Percentiles rank a stretch among this genome's conserved stretches.
These are phyloP conservation scores for Macrophomina phaseolina DNA, from an alignment of 2,329 filamentous ascomycete species.

Conservation along the genomic window DNA sequence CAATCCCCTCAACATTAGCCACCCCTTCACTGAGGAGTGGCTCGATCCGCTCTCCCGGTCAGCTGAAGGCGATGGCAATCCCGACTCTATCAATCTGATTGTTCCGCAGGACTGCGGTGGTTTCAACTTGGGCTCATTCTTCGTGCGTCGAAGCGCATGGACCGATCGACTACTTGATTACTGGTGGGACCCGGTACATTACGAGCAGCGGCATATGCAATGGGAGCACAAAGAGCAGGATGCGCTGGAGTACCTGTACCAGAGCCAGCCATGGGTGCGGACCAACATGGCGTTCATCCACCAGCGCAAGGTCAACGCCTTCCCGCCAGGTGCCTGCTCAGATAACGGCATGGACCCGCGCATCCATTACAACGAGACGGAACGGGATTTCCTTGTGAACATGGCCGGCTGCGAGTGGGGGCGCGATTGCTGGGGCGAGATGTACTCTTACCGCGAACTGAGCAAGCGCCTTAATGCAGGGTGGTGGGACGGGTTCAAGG, in stretches of 20 bases:
- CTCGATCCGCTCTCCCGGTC: conserved; percentile 78
- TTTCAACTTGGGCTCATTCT: conserved; percentile 97
- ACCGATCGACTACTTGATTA: conserved; percentile 89
- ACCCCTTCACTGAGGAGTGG: conserved; percentile 75
- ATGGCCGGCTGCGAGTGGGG: conserved; percentile 99
- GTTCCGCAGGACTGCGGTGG: conserved; percentile 93
- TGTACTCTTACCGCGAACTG: conserved; percentile 92
- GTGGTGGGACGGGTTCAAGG: conserved; percentile 24
- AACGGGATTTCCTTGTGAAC: conserved; percentile 93
- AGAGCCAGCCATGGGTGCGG: conserved; percentile 89
- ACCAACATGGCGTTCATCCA: conserved; percentile 87
- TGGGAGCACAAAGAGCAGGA: conserved; percentile 99
- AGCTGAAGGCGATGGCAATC: conserved; percentile 74
- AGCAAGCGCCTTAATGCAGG: conserved; percentile 89
- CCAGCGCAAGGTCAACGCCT: conserved; percentile 92
- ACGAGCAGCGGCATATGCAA: conserved; percentile 98
- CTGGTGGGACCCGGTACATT: conserved; percentile 98
- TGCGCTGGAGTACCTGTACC: conserved; percentile 89
- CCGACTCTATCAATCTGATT: conserved; percentile 82
- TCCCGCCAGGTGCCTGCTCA: conserved; percentile 82
- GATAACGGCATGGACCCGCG: conserved; percentile 74
- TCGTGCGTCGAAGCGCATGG: conserved; percentile 84
- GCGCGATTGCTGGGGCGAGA: conserved; percentile 96
- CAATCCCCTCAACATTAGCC: conserved; percentile 92
- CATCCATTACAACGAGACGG: conserved; percentile 84